phyloP scores from a whole-genome alignment of 169 alveolate genomes.

The Plasmodium cynomolgi region DNA sequence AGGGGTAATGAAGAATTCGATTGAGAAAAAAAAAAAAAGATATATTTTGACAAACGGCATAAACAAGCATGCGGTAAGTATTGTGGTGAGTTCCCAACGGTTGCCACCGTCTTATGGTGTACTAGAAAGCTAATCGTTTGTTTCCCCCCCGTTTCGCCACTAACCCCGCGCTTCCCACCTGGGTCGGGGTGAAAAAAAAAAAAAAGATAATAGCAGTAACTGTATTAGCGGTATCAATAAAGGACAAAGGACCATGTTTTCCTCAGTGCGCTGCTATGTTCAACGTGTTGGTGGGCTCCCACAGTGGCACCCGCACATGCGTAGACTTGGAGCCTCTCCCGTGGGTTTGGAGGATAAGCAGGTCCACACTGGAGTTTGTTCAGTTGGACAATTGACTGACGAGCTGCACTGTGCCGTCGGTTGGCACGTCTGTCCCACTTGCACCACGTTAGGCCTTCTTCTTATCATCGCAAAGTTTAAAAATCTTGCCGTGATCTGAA shows the following conservation, averaged over 20 bases:
- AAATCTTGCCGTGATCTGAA: constrained; percentile 14
- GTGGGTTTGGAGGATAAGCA: neutral
- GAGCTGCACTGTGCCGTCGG: neutral
- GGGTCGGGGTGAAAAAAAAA: neutral
- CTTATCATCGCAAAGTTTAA: constrained; percentile 18
- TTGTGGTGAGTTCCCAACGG: neutral
- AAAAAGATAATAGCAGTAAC: neutral
- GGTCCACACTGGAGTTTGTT: neutral
- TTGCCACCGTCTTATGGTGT: neutral
- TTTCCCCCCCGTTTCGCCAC: neutral
- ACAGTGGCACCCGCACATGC: neutral
- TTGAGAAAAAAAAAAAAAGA: neutral
- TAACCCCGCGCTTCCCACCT: neutral
- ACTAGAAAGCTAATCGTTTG: neutral
- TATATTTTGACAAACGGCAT: neutral
- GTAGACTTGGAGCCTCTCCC: neutral
- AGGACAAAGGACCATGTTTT: neutral
- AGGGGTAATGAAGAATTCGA: neutral
- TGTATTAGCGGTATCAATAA: neutral
- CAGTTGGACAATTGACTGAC: neutral
- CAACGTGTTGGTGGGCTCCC: neutral
- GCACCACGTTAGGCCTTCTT: neutral
- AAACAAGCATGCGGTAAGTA: neutral
- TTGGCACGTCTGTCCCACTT: neutral
- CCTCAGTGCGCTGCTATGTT: neutral